Percentiles rank a stretch among this genome's conserved stretches.
phyloP scores from a whole-genome alignment of 768 basidiomycete genomes.

The Trametes sanguinea region DNA sequence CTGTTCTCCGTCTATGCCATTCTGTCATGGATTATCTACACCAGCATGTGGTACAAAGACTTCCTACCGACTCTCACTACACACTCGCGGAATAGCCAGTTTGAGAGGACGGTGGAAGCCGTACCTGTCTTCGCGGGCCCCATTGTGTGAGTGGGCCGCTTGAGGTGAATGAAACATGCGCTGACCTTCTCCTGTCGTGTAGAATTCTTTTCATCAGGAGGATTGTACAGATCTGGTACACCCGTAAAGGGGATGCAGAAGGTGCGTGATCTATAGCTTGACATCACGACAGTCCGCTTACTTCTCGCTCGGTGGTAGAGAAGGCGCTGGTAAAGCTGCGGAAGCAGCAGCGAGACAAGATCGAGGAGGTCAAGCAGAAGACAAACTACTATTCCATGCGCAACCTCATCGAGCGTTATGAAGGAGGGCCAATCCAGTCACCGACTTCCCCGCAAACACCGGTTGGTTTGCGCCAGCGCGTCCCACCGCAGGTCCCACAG shows the following conservation, averaged over 20 bases:
- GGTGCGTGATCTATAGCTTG: slow-evolving; percentile 46
- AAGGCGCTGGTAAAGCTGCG: slow-evolving; percentile 71
- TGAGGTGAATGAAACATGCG: background rate
- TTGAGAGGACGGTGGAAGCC: slow-evolving; percentile 49
- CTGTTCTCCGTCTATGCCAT: slow-evolving; percentile 79
- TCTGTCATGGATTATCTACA: slow-evolving; percentile 70
- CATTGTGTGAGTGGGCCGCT: slow-evolving; percentile 59
- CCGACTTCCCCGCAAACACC: slow-evolving; percentile 35
- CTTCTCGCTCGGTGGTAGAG: slow-evolving; percentile 49
- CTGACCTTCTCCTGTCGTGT: background rate
- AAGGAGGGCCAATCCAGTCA: slow-evolving; percentile 49
- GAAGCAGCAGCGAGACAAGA: slow-evolving; percentile 77
- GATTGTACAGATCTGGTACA: slow-evolving; percentile 84
- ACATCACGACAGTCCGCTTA: background rate
- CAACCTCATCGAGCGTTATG: slow-evolving; percentile 88
- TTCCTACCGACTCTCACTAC: slow-evolving; percentile 48
- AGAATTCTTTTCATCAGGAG: slow-evolving; percentile 77
- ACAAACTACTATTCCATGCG: slow-evolving; percentile 95
- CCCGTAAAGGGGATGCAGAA: slow-evolving; percentile 76
- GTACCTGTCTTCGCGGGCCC: slow-evolving; percentile 74
- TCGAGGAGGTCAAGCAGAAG: slow-evolving; percentile 97
- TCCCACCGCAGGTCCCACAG: slow-evolving; percentile 30
- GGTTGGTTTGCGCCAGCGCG: slow-evolving; percentile 41
- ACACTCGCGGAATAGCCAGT: slow-evolving; percentile 26
- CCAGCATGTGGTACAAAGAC: slow-evolving; percentile 72